A percentile compares a stretch with the other conserved stretches of the same genome.
Evolutionary conservation across 352 stramenopile species (phyloP).

Genomic region (Pythium coloratum): DNA sequence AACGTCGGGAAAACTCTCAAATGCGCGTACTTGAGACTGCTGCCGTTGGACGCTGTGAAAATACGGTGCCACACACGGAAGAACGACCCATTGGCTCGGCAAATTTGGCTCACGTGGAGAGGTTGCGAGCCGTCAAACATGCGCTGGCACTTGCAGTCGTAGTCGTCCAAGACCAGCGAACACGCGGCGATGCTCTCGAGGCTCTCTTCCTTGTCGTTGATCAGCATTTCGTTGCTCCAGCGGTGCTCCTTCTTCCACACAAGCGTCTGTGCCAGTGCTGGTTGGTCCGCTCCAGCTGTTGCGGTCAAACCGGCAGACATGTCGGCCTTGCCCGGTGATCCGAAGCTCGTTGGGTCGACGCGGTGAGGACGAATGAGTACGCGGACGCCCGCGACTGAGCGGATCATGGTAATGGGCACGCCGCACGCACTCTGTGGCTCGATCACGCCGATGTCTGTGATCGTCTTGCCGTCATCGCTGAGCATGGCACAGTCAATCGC

Average conservation of each 20-base stretch:
- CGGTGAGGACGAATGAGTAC: conserved; percentile 65
- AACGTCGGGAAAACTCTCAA: conserved; percentile 64
- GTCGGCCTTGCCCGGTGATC: not conserved
- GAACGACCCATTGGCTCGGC: conserved; percentile 66
- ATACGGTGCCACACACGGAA: conserved; percentile 65
- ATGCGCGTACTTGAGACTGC: conserved; percentile 66
- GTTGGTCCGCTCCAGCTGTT: not conserved
- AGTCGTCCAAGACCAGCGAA: conserved; percentile 69
- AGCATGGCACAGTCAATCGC: conserved; percentile 61
- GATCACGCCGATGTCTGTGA: conserved; percentile 61
- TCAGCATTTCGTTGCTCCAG: conserved; percentile 83
- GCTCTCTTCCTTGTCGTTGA: conserved; percentile 66
- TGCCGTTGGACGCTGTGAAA: conserved; percentile 67
- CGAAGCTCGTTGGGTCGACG: not conserved
- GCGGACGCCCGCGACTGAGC: conserved; percentile 50
- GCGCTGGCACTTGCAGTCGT: conserved; percentile 71
- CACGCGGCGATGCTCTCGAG: conserved; percentile 61
- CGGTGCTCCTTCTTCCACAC: conserved; percentile 46
- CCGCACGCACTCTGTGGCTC: conserved; percentile 62
- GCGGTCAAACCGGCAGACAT: not conserved
- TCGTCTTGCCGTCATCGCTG: conserved; percentile 51
- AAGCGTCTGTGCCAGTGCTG: not conserved
- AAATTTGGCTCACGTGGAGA: conserved; percentile 71
- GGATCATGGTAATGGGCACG: conserved; percentile 66
- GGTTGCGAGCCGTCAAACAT: conserved; percentile 78